Conservation (phyloP, 2,329 filamentous ascomycete genomes). For the Hypomyces rosellus region DNA sequence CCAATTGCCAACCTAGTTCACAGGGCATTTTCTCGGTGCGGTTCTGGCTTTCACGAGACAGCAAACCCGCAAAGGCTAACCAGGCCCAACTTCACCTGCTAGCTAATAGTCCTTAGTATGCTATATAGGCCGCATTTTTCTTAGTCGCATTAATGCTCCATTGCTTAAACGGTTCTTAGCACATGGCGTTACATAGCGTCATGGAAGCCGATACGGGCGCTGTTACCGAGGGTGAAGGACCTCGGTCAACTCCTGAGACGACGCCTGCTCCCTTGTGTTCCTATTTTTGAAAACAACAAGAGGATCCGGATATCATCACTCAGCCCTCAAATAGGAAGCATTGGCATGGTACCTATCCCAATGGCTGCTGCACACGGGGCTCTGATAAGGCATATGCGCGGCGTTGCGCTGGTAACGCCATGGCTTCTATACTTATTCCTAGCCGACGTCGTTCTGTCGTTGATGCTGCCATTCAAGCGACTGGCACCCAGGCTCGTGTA, state of each 20-base stretch:
- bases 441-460: constrained; percentile 45
- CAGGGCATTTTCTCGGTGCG: no score
- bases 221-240: no score
- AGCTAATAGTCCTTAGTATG: no score
- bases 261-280: no score
- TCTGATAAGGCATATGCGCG: constrained; percentile 34
- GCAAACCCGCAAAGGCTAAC: no score
- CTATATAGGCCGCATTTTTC: no score
- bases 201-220: not conserved
- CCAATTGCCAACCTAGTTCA: no score
- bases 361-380: constrained; percentile 13
- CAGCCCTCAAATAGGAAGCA: not conserved
- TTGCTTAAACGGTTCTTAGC: not conserved
- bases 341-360: not conserved
- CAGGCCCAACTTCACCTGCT: no score
- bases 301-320: not conserved
- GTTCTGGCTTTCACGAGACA: no score
- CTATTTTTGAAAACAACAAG: not conserved
- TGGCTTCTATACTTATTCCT: constrained; percentile 48
- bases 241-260: not conserved
- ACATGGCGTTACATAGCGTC: constrained; percentile 1
- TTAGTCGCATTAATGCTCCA: not conserved
- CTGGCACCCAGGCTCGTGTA: constrained; percentile 46
- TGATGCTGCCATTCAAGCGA: constrained; percentile 41
- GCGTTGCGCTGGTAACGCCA: constrained; percentile 37